Base-by-base conservation (phyloP, 2,329 filamentous ascomycete species). In the Ceratocystis diversiconidia region DNA sequence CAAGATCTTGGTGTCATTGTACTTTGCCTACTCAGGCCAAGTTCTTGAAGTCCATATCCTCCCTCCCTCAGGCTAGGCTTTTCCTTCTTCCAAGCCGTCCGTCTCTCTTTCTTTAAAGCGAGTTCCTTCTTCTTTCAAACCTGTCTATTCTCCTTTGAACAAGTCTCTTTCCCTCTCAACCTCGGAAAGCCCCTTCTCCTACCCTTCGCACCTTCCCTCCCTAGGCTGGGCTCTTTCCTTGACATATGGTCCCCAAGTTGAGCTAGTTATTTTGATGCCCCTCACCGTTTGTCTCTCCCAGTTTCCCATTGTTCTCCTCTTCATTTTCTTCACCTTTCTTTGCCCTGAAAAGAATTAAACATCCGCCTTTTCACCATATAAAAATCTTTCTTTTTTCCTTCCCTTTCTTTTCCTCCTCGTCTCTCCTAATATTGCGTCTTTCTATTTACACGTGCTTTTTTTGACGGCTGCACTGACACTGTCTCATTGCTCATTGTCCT, bases 281-380 rank as follows among this genome's bases (percentile, higher is more conserved):
- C 43, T 30, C 19, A 22, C 60, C 17, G 12, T 25, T 1, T 12
- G 32, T 12, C 36, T 30, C 19, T 44, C 36, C 17, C 22, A 3
- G 60, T 62, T 62, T 62, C 60, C 25, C 60, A 22, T 19, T 62
- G 28, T 44, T 28, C 60, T 43, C 36, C 60, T 46, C 19, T 62
- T 62, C 60, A 43, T 46, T 46, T 43, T 25, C 60, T 17, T 43
- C 57, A n/a, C 3, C 17, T 41, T 61, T 36, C 57, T 32, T n/a
- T 61, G 30, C 57, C 6, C 10, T 1, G 6, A 43, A 61, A 61
- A 36, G 57, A 61, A 7, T 61, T 41, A 17, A 43, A 60, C 41
- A 41, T 5, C 25, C 12, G 48, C 8, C 48, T 52, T 52, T 10
- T 22, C 48, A 28, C 48, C 48, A 28, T 52, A 52, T 52, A 52